Base-by-base conservation (phyloP, 306 rosid genomes). In the Castanea mollissima region DNA sequence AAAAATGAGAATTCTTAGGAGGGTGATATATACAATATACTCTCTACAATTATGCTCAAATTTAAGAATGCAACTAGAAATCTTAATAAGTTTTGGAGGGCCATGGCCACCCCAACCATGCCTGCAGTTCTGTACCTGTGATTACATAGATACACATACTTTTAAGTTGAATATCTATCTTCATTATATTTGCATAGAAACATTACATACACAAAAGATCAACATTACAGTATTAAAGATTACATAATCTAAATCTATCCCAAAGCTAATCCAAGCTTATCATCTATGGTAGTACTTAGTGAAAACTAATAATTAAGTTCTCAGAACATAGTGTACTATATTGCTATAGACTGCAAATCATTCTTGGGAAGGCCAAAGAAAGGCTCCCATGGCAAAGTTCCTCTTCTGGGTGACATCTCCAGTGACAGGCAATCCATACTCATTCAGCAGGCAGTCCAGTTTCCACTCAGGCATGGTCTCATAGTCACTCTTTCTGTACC, bases 391-490 rank as follows among this genome's bases (percentile, higher is more conserved):
- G 69, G 84, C 86, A 59, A 78, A 83, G 55, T 83, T 78, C 78
- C 86, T 78, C 85, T 81, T 86, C 13, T 78, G 81, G 74, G 19
- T 62, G 72, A 81, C 73, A 71, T 68, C 86, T 34, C 80, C 87
- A 3, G 6, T 12, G 63, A 76, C 41, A 4, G 80, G 78, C 9
- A 83, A 71, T 32, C 82, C 86, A 14, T 87, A 81, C 62, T 86
- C 84, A 18, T 55, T 72, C 55, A 81, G n/a, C 5, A 86, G 82
- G 68, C 82, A 46, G 65, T 86, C 86, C 5, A 86, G 54, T 31
- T 74, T 70, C 89, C 87, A 86, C 81, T 86, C 87, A 3, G 78
- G 83, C 87, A 86, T 86, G 64, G 63, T 19, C 67, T 80, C 83
- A 18, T 81, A 86, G 78, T 83, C 87, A 5, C 58, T 38, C 69